Evolutionary conservation across 768 basidiomycete genomes (phyloP), one percentile per base, ranked within the genome.

Genomic region (Rhizopogon salebrosus): DNA sequence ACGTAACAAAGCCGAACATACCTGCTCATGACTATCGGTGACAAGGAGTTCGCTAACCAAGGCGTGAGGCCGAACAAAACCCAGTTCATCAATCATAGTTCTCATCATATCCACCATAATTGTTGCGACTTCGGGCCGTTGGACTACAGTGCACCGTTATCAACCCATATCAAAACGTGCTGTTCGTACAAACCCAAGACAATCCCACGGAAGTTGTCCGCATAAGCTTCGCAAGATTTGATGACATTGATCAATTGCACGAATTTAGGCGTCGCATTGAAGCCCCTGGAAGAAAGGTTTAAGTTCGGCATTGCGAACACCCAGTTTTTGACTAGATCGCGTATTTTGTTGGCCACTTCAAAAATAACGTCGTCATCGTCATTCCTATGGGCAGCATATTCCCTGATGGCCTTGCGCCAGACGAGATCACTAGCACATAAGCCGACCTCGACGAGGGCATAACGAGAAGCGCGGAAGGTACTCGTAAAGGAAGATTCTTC

Each of bases 241-340:
- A 92, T 70, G 40, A 82, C 68, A 42, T 88, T 77, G 3, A 85
- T 70, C 23, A 92, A 63, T 57, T 73, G 78, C 38, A 76, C 59
- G 54, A 90, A 82, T 54, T 92, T 90, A 1, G 80, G 80, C 0
- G 83, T 80, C 16, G 87, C 79, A 59, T 91, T 91, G 61, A 80
- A 83, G 5, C 80, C 75, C 49, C 69, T 67, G 6, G 85, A 86
- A 23, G 71, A 73, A 1, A 75, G 59, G 58, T 84, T 78, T 7
- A 80, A 64, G 53, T 84, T 85, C 11, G 87, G 85, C 74, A 83
- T 79, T 6, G 77, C 71, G 60, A 82, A 87, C 14, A 73, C 66
- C 82, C 81, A 86, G 55, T 84, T 78, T 60, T 78, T 78, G 38
- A 89, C 65, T 14, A 76, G 62, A 37, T 73, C 66, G 41, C 65